Evolutionary conservation across 306 rosid genomes (phyloP).

Genomic region (Hylodesmum podocarpum): DNA sequence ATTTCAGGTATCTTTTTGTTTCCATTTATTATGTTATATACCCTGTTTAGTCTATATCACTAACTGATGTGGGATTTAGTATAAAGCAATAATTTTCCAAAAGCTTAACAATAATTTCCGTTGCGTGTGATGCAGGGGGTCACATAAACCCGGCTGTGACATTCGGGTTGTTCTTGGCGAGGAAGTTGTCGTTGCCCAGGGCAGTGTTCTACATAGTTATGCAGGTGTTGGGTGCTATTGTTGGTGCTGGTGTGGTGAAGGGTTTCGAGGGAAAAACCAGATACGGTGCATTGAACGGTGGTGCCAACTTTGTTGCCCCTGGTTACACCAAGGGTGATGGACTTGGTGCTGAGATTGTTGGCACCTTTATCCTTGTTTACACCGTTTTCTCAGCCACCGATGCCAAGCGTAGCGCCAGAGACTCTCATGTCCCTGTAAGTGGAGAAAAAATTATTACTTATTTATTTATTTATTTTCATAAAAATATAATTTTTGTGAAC

Average conservation of each 20-base stretch:
- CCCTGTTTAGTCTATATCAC: too few relatives aligned
- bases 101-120: too few relatives aligned
- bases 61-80: too few relatives aligned
- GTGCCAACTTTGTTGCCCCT: conserved; percentile 37
- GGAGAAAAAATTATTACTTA: too few relatives aligned
- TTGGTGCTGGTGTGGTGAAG: conserved; percentile 56
- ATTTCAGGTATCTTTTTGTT: conserved; percentile 38
- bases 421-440: conserved; percentile 60
- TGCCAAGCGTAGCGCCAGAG: conserved; percentile 58
- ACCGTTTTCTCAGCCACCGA: conserved; percentile 61
- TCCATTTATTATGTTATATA: too few relatives aligned
- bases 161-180: conserved; percentile 45
- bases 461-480: too few relatives aligned
- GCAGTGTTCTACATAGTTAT: conserved; percentile 51
- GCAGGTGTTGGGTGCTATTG: conserved; percentile 49
- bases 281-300: neutral
- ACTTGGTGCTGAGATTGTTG: conserved; percentile 54
- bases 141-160: conserved; percentile 60
- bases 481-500: too few relatives aligned
- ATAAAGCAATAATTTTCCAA: too few relatives aligned
- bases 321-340: conserved; percentile 61
- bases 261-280: conserved; percentile 43
- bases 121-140: conserved; percentile 36
- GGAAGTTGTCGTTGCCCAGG: conserved; percentile 44
- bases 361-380: conserved; percentile 55